These are phyloP conservation scores for Kockovaella imperatae DNA, from an alignment of 768 basidiomycete species.

Conservation along the genomic window DNA sequence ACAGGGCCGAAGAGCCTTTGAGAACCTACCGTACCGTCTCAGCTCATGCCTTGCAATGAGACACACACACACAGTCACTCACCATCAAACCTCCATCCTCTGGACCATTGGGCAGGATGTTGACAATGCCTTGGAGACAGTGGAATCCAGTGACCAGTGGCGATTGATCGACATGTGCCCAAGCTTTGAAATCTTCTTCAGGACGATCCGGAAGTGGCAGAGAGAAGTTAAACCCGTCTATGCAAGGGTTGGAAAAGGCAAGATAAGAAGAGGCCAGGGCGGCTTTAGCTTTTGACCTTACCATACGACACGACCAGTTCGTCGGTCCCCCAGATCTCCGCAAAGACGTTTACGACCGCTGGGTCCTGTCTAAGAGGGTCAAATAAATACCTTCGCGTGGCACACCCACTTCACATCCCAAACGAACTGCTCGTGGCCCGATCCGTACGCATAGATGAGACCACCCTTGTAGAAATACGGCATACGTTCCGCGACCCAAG, in stretches of 20 bases:
- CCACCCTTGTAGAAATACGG: conserved; percentile 9
- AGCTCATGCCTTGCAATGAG: no score
- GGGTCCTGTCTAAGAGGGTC: conserved; percentile 18
- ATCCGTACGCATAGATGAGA: background rate
- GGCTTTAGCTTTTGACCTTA: conserved; percentile 11
- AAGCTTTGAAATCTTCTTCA: conserved; percentile 18
- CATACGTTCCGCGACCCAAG: conserved; percentile 26
- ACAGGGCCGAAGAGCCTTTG: conserved; percentile 13
- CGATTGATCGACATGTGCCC: conserved; percentile 32
- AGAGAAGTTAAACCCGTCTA: conserved; percentile 21
- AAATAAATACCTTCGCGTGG: background rate
- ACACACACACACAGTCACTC: no score
- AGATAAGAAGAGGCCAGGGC: background rate
- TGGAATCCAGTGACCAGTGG: conserved; percentile 2
- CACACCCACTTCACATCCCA: conserved; percentile 18
- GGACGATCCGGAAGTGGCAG: conserved; percentile 16
- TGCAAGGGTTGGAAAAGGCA: background rate
- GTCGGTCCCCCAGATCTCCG: conserved; percentile 29
- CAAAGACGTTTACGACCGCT: conserved; percentile 21
- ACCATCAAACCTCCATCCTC: conserved; percentile 37
- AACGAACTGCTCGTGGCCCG: conserved; percentile 23
- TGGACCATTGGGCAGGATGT: conserved; percentile 25
- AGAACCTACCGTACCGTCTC: conserved; percentile 9
- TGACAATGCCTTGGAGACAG: conserved; percentile 27
- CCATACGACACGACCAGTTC: conserved; percentile 32